Conservation (phyloP, 805 yeast genomes). For the Candida nonsorbophila region DNA sequence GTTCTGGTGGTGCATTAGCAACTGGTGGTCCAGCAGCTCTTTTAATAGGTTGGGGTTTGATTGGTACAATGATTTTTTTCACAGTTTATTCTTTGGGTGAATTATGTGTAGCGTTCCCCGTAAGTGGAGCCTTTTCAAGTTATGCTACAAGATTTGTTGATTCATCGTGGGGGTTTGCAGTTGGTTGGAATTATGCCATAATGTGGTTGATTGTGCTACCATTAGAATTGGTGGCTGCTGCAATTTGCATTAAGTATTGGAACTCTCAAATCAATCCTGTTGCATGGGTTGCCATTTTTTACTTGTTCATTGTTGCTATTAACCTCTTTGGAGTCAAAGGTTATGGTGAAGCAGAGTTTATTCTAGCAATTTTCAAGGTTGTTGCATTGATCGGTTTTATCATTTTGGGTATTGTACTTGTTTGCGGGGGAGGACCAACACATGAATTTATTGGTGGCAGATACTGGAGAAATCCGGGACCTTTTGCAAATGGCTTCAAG, state of each 20-base stretch:
- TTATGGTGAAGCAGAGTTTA: conserved; percentile 33
- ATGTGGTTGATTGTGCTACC: conserved; percentile 36
- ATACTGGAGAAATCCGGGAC: conserved; percentile 26
- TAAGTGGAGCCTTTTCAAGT: conserved; percentile 35
- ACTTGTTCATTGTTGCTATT: conserved; percentile 20
- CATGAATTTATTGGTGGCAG: conserved; percentile 29
- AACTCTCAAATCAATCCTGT: conserved; percentile 28
- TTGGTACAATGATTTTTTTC: conserved; percentile 53
- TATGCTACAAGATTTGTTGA: conserved; percentile 33
- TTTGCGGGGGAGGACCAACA: conserved; percentile 35
- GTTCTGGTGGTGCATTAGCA: conserved; percentile 38
- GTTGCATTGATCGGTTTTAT: conserved; percentile 33
- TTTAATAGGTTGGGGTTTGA: conserved; percentile 52
- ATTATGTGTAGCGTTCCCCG: conserved; percentile 45
- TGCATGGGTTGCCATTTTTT: conserved; percentile 33
- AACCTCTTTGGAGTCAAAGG: conserved; percentile 34
- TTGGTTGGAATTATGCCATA: conserved; percentile 34
- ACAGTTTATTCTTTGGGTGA: conserved; percentile 65
- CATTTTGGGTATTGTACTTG: conserved; percentile 28
- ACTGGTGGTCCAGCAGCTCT: conserved; percentile 41
- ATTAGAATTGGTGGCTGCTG: conserved; percentile 33
- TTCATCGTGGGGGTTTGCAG: conserved; percentile 36
- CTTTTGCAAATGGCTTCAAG: conserved; percentile 33
- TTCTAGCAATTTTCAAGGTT: conserved; percentile 24
- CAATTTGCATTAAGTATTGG: conserved; percentile 32